Percentiles rank a stretch among this genome's conserved stretches.
Evolutionary conservation across 139 green algal genomes (phyloP).

Genomic region (Chlamydomonas sp.): DNA sequence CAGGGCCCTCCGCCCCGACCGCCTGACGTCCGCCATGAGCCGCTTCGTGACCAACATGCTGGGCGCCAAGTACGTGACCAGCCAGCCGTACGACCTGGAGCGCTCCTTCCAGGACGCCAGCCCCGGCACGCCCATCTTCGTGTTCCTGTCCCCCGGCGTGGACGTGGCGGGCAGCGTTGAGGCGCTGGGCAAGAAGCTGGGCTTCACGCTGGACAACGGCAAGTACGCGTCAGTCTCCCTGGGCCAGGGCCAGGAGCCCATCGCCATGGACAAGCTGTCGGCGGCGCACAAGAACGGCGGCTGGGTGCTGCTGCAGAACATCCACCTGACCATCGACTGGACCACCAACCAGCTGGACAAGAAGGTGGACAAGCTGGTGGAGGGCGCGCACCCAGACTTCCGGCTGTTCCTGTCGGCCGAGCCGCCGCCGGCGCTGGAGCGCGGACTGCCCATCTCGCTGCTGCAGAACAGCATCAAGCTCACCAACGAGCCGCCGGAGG

Average conservation of each 20-base stretch:
- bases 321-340: slow-evolving; percentile 87
- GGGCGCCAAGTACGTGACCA: slow-evolving; percentile 75
- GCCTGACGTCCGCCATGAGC: slow-evolving; percentile 84
- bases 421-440: slow-evolving; percentile 86
- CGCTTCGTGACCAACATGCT: slow-evolving; percentile 86
- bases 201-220: slow-evolving; percentile 77
- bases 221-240: slow-evolving; percentile 85
- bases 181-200: slow-evolving; percentile 77
- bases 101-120: slow-evolving; percentile 68
- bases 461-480: slow-evolving; percentile 94
- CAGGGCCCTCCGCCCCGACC: slow-evolving; percentile 87
- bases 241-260: slow-evolving; percentile 91
- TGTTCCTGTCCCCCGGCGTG: slow-evolving; percentile 89
- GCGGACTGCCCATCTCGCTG: slow-evolving; percentile 84
- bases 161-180: slow-evolving; percentile 88
- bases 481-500: slow-evolving; percentile 93
- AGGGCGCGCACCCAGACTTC: slow-evolving; percentile 90
- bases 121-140: slow-evolving; percentile 85
- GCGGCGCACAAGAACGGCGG: slow-evolving; percentile 88
- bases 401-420: slow-evolving; percentile 93
- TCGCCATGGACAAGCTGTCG: slow-evolving; percentile 85
- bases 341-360: slow-evolving; percentile 84
- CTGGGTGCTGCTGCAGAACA: slow-evolving; percentile 95
- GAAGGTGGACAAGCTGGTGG: slow-evolving; percentile 85
- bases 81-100: slow-evolving; percentile 86